These are phyloP conservation scores for Monosporascus sp. DNA, from an alignment of 2,329 filamentous ascomycete species.

Conservation along the genomic window DNA sequence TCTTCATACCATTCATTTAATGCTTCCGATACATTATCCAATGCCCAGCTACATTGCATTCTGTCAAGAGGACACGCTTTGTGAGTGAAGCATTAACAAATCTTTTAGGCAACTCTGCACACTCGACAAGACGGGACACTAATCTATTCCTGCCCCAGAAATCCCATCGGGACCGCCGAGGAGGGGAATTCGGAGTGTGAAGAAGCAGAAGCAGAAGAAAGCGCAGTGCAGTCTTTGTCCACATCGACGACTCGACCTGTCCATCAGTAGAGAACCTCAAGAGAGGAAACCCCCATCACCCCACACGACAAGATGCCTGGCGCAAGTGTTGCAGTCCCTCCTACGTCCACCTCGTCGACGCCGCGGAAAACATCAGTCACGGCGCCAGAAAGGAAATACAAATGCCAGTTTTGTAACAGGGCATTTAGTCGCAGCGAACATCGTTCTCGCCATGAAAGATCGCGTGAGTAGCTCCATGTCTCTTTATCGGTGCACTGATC, in stretches of 20 bases:
- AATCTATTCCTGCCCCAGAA: neutral
- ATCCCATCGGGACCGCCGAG: neutral
- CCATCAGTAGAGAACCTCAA: neutral
- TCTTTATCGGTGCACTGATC: conserved; percentile 7
- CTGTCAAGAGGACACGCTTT: conserved; percentile 1
- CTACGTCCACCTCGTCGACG: conserved; percentile 58
- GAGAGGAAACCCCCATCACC: conserved; percentile 10
- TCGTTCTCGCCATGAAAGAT: conserved; percentile 92
- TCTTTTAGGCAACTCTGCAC: neutral
- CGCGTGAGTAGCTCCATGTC: conserved; percentile 65
- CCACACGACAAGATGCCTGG: conserved; percentile 57
- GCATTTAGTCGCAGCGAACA: conserved; percentile 98
- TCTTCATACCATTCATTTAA: neutral
- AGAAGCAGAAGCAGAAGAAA: neutral
- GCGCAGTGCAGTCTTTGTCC: neutral
- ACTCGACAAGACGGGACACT: neutral
- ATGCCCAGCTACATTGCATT: conserved; percentile 1
- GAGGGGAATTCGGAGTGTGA: neutral
- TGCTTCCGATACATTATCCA: neutral
- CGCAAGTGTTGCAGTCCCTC: conserved; percentile 60
- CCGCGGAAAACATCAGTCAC: conserved; percentile 71
- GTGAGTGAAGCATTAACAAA: neutral
- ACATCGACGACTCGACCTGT: neutral
- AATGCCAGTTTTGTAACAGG: conserved; percentile 97
- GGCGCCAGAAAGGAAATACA: conserved; percentile 92